phyloP scores from a whole-genome alignment of 257 asterid genomes.

The Fraxinus pennsylvanica region DNA sequence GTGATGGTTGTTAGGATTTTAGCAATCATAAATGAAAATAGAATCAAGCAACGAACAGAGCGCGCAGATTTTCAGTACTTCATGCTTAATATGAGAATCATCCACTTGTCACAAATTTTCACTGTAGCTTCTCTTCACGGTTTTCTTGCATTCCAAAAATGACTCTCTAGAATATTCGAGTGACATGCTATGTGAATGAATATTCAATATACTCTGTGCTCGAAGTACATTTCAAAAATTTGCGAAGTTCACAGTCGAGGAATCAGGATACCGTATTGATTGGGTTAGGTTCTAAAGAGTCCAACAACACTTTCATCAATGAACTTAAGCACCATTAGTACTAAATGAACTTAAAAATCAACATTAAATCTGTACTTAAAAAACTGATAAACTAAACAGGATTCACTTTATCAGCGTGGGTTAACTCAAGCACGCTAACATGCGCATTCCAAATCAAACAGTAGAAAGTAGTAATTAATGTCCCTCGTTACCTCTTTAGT shows the following conservation, averaged over 20 bases:
- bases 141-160: background rate
- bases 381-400: too few species aligned
- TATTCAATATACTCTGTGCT: background rate
- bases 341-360: background rate
- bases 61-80: background rate
- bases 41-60: background rate
- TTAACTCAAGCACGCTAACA: constrained; percentile 26
- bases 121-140: background rate
- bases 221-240: too few species aligned
- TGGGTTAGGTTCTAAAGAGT: too few species aligned
- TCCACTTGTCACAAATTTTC: background rate
- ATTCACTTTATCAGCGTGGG: constrained; percentile 7
- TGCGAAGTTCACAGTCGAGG: background rate
- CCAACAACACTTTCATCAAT: background rate
- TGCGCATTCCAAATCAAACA: constrained; percentile 26
- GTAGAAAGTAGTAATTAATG: background rate
- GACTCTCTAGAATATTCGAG: background rate
- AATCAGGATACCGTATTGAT: background rate
- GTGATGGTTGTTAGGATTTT: background rate
- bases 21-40: background rate
- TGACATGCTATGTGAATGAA: background rate
- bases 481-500: constrained; percentile 32
- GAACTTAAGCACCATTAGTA: background rate
- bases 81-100: too few species aligned
- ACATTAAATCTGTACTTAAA: background rate